Evolutionary conservation across 768 basidiomycete species (phyloP), one percentile per base, ranked within the genome.

Genomic region (Suillus clintonianus): DNA sequence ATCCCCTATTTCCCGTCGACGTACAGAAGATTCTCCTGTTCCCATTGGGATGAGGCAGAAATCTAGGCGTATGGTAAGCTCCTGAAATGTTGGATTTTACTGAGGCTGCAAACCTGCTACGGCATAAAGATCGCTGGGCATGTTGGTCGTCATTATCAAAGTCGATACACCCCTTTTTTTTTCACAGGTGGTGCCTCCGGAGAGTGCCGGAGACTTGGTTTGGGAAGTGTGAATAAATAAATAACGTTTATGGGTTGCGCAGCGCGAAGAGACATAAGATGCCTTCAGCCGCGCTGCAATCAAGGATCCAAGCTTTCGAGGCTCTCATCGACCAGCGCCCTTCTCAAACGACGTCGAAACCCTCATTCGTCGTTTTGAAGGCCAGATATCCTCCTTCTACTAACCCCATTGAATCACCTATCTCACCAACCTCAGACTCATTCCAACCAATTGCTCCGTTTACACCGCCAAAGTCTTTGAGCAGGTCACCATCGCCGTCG

Each of bases 31-130:
- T 36, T 87, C 85, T 17, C 75, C 85, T 2, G 90, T 92, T 62
- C 94, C 94, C 61, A 95, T 89, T 14, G 94, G 94, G 62, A 95
- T 88, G 43, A 95, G 85, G 70, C 94, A 95, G 72, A 96, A 94
- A 75, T 95, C 94, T 94, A 64, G 42, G 22, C 43, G 32, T 43
- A 22, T 43, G 36, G 59, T 65, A 45, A 53, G 62, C 43, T 41
- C 41, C 66, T 2, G 47, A 51, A 5, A 32, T 27, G 30, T 45
- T 50, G 54, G 27, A 53, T 30, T 41, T 43, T 27, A 30, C 59
- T 61, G 14, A 11, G 30, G 51, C 30, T 22, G 47, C 51, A 22
- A 75, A 87, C 91, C 92, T 77, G 91, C 92, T 45, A 91, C 86
- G 24, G 90, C 91, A 72, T 92, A 93, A 54, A 93, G 84, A 61